Percentiles rank a stretch among this genome's conserved stretches.
Conservation (phyloP, 2,329 filamentous ascomycete species). For the Microascus cirrosus region DNA sequence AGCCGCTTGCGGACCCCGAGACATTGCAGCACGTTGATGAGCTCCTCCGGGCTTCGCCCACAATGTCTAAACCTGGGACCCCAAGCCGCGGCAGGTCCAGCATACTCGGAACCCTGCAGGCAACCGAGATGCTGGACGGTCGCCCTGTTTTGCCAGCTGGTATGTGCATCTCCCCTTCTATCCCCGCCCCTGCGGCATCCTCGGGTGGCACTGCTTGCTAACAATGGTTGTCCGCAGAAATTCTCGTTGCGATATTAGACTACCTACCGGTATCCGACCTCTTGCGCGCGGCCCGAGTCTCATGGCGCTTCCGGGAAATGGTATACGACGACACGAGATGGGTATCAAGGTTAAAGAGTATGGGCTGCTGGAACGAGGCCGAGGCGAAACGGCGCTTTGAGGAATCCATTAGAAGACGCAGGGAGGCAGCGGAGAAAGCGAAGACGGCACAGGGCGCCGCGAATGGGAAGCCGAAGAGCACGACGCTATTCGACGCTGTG, state of each 20-base stretch:
- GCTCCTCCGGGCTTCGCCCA: background rate
- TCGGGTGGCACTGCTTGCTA: background rate
- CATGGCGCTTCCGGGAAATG: slow-evolving; percentile 87
- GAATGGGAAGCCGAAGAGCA: slow-evolving; percentile 13
- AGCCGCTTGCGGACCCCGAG: background rate
- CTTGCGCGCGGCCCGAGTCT: slow-evolving; percentile 73
- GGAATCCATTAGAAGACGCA: slow-evolving; percentile 49
- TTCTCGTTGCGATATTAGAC: slow-evolving; percentile 78
- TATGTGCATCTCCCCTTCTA: slow-evolving; percentile 20
- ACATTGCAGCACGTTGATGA: background rate
- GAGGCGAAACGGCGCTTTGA: slow-evolving; percentile 78
- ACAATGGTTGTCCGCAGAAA: slow-evolving; percentile 44
- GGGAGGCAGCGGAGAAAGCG: slow-evolving; percentile 37
- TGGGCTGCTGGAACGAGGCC: slow-evolving; percentile 85
- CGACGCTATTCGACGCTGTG: slow-evolving; percentile 65
- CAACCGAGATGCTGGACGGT: slow-evolving; percentile 67
- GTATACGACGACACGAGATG: slow-evolving; percentile 96
- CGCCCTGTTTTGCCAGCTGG: slow-evolving; percentile 76
- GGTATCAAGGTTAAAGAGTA: slow-evolving; percentile 74
- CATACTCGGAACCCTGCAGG: slow-evolving; percentile 67
- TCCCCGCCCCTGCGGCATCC: background rate
- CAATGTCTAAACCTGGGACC: slow-evolving; percentile 33
- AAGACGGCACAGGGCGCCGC: slow-evolving; percentile 9
- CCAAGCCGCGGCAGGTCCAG: slow-evolving; percentile 27
- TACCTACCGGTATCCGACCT: slow-evolving; percentile 80